A percentile compares a stretch with the other conserved stretches of the same genome.
Conservation (phyloP, 345 rosid genomes). For the Salix purpurea region DNA sequence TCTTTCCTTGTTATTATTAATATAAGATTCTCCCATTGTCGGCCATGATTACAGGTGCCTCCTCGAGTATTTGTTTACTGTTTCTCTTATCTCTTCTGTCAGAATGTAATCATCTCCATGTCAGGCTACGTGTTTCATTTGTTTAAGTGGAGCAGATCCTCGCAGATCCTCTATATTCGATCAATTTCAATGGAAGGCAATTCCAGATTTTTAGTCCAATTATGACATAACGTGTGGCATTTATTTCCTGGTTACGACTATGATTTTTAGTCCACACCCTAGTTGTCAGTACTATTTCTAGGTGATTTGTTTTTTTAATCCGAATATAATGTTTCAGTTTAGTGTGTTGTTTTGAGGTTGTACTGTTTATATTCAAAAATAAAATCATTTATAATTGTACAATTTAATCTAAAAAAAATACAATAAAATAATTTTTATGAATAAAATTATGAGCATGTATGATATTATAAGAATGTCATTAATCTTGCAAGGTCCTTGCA, state of each 20-base stretch:
- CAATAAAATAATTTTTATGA: too few relatives aligned
- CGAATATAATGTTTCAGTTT: too few relatives aligned
- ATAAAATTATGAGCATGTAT: too few relatives aligned
- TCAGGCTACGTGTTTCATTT: neutral
- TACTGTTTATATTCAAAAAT: fast-evolving
- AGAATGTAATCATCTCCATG: neutral
- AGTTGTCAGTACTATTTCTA: too few relatives aligned
- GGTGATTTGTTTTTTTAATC: too few relatives aligned
- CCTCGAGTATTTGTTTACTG: neutral
- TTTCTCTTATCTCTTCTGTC: neutral
- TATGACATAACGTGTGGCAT: too few relatives aligned
- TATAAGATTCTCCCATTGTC: neutral
- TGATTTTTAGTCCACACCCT: too few relatives aligned
- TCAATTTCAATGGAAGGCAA: neutral
- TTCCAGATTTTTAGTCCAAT: neutral
- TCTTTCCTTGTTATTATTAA: neutral
- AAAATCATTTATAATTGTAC: too few relatives aligned
- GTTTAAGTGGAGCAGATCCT: neutral
- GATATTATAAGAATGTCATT: too few relatives aligned
- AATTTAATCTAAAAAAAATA: too few relatives aligned
- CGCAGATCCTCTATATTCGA: neutral
- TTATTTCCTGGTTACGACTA: too few relatives aligned
- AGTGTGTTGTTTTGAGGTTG: fast-evolving
- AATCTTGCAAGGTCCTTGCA: too few relatives aligned
- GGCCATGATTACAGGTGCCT: neutral